phyloP scores from a whole-genome alignment of 768 basidiomycete species.

The Pulveroboletus sp. region DNA sequence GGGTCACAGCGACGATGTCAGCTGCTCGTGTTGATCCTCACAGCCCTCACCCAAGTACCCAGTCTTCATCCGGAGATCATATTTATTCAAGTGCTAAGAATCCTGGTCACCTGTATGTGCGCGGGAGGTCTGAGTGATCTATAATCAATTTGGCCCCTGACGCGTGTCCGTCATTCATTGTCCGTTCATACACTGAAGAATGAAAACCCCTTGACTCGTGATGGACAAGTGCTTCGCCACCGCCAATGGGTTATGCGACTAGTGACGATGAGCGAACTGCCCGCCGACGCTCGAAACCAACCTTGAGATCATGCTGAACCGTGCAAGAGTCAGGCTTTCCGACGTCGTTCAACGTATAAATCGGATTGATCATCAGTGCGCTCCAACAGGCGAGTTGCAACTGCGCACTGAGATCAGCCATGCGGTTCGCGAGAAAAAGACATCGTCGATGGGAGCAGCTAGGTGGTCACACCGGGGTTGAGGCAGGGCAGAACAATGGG shows the following conservation, averaged over 20 bases:
- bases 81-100: background rate
- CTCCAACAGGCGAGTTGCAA: background rate
- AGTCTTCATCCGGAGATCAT: slow-evolving; percentile 1
- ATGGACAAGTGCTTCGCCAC: background rate
- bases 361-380: background rate
- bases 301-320: background rate
- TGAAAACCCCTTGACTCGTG: background rate
- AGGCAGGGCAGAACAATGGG: background rate
- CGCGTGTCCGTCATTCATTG: background rate
- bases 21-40: background rate
- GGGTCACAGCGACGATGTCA: background rate
- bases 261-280: background rate
- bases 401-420: background rate
- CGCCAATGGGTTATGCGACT: background rate
- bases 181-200: background rate
- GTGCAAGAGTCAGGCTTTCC: background rate
- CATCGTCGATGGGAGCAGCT: background rate
- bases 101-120: background rate
- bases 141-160: background rate
- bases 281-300: no score
- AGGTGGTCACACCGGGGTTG: background rate
- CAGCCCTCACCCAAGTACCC: background rate
- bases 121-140: background rate
- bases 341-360: background rate
- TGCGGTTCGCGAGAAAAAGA: background rate